Evolutionary conservation across 2,329 filamentous ascomycete species (phyloP), one percentile per base, ranked within the genome.

Genomic region (Didymella exigua): DNA sequence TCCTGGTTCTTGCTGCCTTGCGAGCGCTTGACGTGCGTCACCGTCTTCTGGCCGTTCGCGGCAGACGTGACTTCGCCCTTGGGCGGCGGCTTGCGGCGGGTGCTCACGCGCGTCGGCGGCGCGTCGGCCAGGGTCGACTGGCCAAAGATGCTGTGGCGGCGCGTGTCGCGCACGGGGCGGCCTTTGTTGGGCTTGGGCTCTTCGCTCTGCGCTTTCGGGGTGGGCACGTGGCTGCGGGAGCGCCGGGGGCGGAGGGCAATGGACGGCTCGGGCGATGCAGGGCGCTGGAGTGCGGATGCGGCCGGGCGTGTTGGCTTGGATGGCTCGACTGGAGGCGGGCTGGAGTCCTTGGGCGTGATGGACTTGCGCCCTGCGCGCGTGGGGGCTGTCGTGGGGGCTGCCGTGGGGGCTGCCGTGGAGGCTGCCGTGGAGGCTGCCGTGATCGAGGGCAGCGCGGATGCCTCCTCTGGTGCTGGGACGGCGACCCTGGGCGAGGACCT

Each of bases 1-100:
- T 63, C 69, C 44, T 68, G 70, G 54, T 67, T 69, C 52, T 74
- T 74, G 51, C 64, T 71, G 14, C 71, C 71, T 49, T 70, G 65
- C 1, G 89, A 89, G 41, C 89, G 83, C 76, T 86, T 88, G 54
- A 88, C 88, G 53, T 91, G 86, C 56, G 88, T 89, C 66, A 87
- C 83, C 38, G 85, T 85, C 36, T 84, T 83, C 43, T 84, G 84
- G 21, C 84, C 84, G 56, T 84, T 80, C 56, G 84, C 82, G 44
- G 81, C 81, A 19, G 80, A 78, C 6, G 81, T 89, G 65, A 92
- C 84, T 66, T 91, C 86, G 61, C 89, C 81, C 53, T 89, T 89
- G 10, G 89, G 89, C 26, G 87, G 89, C 40, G 89, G 89, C 76
- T 88, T 91, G 48, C 82, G 79, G 45, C 89, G 84, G 16, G 75